Evolutionary conservation across 2,329 filamentous ascomycete genomes (phyloP), one percentile per base, ranked within the genome.

Genomic region (Nemania diffusa): DNA sequence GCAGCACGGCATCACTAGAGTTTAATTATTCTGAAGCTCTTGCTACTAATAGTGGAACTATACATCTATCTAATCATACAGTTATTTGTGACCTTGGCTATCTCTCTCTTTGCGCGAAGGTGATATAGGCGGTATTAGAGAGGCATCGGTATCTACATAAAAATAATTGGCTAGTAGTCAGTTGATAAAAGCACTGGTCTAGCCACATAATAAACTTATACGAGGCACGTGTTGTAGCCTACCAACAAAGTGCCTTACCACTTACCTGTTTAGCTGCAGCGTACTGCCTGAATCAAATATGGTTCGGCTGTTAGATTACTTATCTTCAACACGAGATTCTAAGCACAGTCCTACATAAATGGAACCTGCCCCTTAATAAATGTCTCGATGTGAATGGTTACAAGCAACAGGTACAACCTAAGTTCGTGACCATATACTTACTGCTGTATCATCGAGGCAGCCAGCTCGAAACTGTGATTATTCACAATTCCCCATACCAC

Each of bases 21-120:
- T 62, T 56, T 50, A 40, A 59, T 64, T 59, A 56, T 9, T 44
- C 29, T 53, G 29, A 62, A n/a, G 15, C 57, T 32, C 44, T n/a
- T 50, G 22, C 22, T 15, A 27, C n/a, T 2, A 44, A n/a, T 1
- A 20, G 48, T 40, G n/a, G 6, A 20, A 32, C 48, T 20, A 5
- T 26, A 26, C 11, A 5, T 40, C 11, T 40, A 40, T 40, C 15
- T 17, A 15, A 40, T 15, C 11, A 40, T 5, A 17, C 5, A 40
- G 8, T 5, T 40, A 5, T 40, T 13, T 40, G 11, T 40, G 37
- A 15, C 5, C 8, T 40, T 40, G 37, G 5, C 44, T 24, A 9
- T 3, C 9, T 22, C 11, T 29, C 3, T 9, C n/a, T 22, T 22
- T 1, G 22, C 34, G 24, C 2, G 13, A 56, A 42, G 34, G 1